Base-by-base conservation (phyloP, 495 filamentous ascomycete genomes). In the Saxispiralis lemnorum region DNA sequence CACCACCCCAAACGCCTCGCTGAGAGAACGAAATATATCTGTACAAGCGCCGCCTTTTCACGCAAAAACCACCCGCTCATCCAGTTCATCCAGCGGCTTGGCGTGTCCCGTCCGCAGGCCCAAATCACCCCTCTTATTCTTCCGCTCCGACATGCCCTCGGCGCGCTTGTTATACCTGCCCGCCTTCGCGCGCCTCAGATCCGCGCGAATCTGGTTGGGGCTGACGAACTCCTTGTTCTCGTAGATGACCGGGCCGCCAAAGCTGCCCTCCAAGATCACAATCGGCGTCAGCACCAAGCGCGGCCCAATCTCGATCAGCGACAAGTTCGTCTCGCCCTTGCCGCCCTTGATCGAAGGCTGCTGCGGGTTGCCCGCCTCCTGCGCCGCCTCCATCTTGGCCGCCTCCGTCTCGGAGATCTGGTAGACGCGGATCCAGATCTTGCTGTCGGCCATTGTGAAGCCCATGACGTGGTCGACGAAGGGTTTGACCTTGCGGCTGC, bases 191-290 rank as follows among this genome's bases (percentile, higher is more conserved):
- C 74, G 62, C 46, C 83, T 66, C 46, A 93, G 53, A 41, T 94
- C 89, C 16, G 81, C 63, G 44, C 89, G 71, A 48, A 97, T 75
- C 62, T 93, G 85, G 67, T 97, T 97, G 24, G 89, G 92, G 52
- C 78, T 85, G 41, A 97, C 83, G 56, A 94, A 97, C 55, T 94
- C 83, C 70, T 89, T 93, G 62, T 97, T 97, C 72, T 96, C 86
- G 65, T 93, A 96, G 49, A 97, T 87, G 43, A 96, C 82, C 1
- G 92, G 92, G 0, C 89, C 89, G 41, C 89, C 89, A 52, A 99
- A 99, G 48, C 80, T 84, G 21, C 81, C 83, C 60, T 99, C 89
- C 42, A 93, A 73, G 50, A 99, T 94, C 36, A 96, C 75, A 47
- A 96, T 96, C 1, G 92, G 89, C 37, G 88, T 95, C 39, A 96